A percentile compares a stretch with the other conserved stretches of the same genome.
Conservation (phyloP, 106 monocot species). For the Apostasia ramifera region DNA sequence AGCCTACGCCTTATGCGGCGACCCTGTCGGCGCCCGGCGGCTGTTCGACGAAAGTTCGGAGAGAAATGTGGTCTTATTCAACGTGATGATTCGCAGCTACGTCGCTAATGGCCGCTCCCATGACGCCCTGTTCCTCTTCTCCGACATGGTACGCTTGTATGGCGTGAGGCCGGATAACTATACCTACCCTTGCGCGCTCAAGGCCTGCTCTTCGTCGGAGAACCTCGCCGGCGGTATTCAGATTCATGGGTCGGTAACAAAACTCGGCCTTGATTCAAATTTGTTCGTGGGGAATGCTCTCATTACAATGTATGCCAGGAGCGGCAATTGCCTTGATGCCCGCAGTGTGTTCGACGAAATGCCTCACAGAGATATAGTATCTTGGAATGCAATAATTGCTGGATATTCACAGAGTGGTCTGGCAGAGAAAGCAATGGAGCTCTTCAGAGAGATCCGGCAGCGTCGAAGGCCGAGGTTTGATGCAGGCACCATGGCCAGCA, state of each 20-base stretch:
- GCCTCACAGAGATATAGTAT: constrained; percentile 50
- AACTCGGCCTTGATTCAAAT: constrained; percentile 49
- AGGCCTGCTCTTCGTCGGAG: constrained; percentile 44
- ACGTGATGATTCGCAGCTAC: constrained; percentile 82
- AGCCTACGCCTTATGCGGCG: constrained; percentile 49
- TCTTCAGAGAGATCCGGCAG: constrained; percentile 42
- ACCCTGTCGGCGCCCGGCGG: constrained; percentile 28
- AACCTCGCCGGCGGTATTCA: constrained; percentile 27
- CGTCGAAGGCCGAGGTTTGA: constrained; percentile 26
- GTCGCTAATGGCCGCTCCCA: constrained; percentile 27
- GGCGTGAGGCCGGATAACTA: constrained; percentile 46
- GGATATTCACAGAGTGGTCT: constrained; percentile 42
- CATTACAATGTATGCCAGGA: constrained; percentile 42
- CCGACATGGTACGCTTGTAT: constrained; percentile 15
- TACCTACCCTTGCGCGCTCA: constrained; percentile 63
- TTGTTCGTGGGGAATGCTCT: constrained; percentile 60
- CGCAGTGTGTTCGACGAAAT: constrained; percentile 47
- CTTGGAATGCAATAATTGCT: constrained; percentile 78
- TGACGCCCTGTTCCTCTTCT: constrained; percentile 53
- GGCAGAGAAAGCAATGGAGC: constrained; percentile 25
- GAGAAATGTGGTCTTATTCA: constrained; percentile 60
- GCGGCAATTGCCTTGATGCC: constrained; percentile 13
- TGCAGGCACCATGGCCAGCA: constrained; percentile 78
- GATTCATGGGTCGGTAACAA: constrained; percentile 36
- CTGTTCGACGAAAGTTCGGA: constrained; percentile 49